A percentile compares a stretch with the other conserved stretches of the same genome.
These are phyloP conservation scores for Trichoderma orchidacearum DNA, from an alignment of 495 filamentous ascomycete genomes.

Conservation along the genomic window DNA sequence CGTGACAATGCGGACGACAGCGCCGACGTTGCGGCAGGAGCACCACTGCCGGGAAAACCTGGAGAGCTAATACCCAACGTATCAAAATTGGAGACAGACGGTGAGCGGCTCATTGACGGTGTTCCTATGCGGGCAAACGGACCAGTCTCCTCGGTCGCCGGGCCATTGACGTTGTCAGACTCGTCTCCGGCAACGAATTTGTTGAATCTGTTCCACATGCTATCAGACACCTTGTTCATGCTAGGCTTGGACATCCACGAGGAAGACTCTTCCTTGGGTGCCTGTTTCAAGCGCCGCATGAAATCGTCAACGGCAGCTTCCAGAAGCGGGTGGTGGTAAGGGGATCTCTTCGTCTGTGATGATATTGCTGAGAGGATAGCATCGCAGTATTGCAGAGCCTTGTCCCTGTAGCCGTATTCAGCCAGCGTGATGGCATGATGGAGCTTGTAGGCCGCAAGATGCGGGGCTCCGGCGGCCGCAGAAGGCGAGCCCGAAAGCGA, in stretches of 20 bases:
- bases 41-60: slow-evolving; percentile 12
- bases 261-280: slow-evolving; percentile 54
- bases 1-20: neutral
- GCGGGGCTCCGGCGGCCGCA: slow-evolving; percentile 47
- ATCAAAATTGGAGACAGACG: slow-evolving; percentile 67
- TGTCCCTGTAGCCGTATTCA: slow-evolving; percentile 64
- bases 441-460: slow-evolving; percentile 80
- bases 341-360: slow-evolving; percentile 66
- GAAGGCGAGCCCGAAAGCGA: slow-evolving; percentile 46
- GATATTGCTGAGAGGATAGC: slow-evolving; percentile 67
- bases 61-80: slow-evolving; percentile 31
- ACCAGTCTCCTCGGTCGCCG: slow-evolving; percentile 46
- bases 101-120: slow-evolving; percentile 68
- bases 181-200: slow-evolving; percentile 93
- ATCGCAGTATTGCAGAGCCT: slow-evolving; percentile 87
- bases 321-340: slow-evolving; percentile 67
- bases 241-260: slow-evolving; percentile 86
- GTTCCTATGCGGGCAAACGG: slow-evolving; percentile 76
- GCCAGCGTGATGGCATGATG: slow-evolving; percentile 73
- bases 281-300: slow-evolving; percentile 65
- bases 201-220: slow-evolving; percentile 80
- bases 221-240: slow-evolving; percentile 84
- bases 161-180: slow-evolving; percentile 42
- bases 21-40: slow-evolving; percentile 15
- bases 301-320: slow-evolving; percentile 71